Evolutionary conservation across 1,284 basidiomycete species (phyloP), one percentile per base, ranked within the genome.

Genomic region (Trametes polyzona): DNA sequence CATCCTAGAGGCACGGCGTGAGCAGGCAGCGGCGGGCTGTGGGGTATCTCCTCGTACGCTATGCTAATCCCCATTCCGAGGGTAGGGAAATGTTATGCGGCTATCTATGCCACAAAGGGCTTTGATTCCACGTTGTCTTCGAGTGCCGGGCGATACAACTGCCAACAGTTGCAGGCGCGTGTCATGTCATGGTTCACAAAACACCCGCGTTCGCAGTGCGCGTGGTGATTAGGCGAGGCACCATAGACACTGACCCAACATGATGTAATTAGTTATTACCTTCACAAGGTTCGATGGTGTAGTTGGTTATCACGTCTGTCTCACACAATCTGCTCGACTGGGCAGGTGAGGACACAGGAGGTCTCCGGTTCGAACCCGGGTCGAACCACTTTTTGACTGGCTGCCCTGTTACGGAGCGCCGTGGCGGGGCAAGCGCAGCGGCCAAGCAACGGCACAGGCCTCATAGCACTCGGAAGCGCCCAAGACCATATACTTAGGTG

Each of bases 1-100:
- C 92, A 99, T 95, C 24, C 93, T 96, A 55, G 32, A 7, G 9
- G 16, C 6, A 33, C 11, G 16, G 17, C 19, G 4, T 48, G 16
- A 17, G 32, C n/a, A n/a, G 30, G 7, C 1, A 47, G 1, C 3
- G 30, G 29, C 8, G 10, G 35, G 8, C 16, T 4, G 17, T 27
- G 14, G 21, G 9, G 23, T 2, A 23, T 9, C n/a, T n/a, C n/a
- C n/a, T n/a, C 61, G 44, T 33, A 65, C 63, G 63, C 63, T 29
- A 65, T 62, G 14, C 52, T 65, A 29, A 66, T 61, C 26, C 61
- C 61, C 58, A 59, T 69, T 41, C 42, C 63, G 60, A 4, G 7
- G 11, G 7, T 19, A 33, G 35, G 33, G n/a, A 4, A 29, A 19
- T n/a, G 36, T 2, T 39, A 19, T 10, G 4, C 42, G 8, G 26